Percentiles rank a stretch among this genome's conserved stretches.
phyloP scores from a whole-genome alignment of 495 filamentous ascomycete genomes.

The Penicillium mononematosum region DNA sequence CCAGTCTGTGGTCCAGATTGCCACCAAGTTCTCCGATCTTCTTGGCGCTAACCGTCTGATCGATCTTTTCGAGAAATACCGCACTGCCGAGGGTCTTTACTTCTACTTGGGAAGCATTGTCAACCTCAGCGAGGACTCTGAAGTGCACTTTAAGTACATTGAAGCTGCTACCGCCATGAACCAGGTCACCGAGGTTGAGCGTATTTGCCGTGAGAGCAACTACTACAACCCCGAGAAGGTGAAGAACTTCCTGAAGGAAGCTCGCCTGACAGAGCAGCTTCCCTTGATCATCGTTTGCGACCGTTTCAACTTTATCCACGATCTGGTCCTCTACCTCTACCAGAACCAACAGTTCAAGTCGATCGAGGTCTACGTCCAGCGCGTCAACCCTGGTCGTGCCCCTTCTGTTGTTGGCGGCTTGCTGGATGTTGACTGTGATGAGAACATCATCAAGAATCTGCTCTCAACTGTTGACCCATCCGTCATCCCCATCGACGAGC shows the following conservation, averaged over 20 bases:
- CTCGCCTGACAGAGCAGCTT: constrained; percentile 84
- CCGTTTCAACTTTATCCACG: constrained; percentile 97
- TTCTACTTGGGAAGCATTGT: constrained; percentile 98
- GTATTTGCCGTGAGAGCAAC: constrained; percentile 93
- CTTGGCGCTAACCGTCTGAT: constrained; percentile 88
- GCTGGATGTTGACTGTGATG: constrained; percentile 97
- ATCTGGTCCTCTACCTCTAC: constrained; percentile 95
- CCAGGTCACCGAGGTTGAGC: constrained; percentile 92
- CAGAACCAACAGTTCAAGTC: constrained; percentile 99
- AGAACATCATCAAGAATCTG: constrained; percentile 90
- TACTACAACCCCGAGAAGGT: constrained; percentile 95
- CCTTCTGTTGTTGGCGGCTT: constrained; percentile 92
- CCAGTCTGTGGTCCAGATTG: constrained; percentile 88
- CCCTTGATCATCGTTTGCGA: constrained; percentile 99
- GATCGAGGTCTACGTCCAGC: constrained; percentile 99
- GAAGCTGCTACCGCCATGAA: constrained; percentile 91
- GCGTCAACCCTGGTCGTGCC: constrained; percentile 90
- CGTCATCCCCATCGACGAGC: constrained; percentile 90
- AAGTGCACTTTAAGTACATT: constrained; percentile 99
- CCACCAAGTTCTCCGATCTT: constrained; percentile 96
- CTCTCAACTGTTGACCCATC: constrained; percentile 81
- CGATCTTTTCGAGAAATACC: constrained; percentile 93
- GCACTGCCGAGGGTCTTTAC: constrained; percentile 93
- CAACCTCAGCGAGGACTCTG: constrained; percentile 90
- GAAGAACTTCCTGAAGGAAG: constrained; percentile 99